Percentiles rank a stretch among this genome's conserved stretches.
These are phyloP conservation scores for Eucalyptus guilfoylei DNA, from an alignment of 345 rosid genomes.

Conservation along the genomic window DNA sequence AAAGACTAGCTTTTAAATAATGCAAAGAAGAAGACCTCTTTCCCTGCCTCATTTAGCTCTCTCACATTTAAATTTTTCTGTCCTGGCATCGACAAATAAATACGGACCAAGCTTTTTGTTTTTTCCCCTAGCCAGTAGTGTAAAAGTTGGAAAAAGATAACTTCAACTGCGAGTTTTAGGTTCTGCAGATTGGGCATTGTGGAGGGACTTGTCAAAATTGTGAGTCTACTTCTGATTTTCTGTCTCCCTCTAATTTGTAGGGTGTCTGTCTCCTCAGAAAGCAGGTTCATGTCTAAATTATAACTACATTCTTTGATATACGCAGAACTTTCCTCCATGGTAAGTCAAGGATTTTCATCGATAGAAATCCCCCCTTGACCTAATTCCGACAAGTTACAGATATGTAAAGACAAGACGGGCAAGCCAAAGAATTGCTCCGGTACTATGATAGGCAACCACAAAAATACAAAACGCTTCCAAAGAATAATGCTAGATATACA, in stretches of 20 bases:
- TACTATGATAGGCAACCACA: not conserved
- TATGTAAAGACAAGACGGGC: not conserved
- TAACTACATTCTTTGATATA: not conserved
- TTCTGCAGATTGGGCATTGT: not conserved
- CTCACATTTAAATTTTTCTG: not conserved
- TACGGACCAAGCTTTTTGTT: not conserved
- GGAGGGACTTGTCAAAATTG: conserved; percentile 1
- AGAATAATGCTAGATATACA: not conserved
- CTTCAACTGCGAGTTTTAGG: conserved; percentile 5
- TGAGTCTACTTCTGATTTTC: conserved; percentile 6
- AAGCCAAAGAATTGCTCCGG: not conserved
- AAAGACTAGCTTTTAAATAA: conserved; percentile 9
- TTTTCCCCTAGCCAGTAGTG: not conserved
- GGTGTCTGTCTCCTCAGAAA: not conserved
- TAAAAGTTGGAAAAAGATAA: not conserved
- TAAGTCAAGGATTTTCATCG: not conserved
- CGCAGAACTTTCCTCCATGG: not conserved
- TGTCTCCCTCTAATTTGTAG: not conserved
- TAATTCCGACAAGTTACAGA: not conserved
- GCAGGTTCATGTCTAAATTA: not conserved
- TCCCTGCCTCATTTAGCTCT: not conserved
- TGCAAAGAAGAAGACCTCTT: conserved; percentile 1
- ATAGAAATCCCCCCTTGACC: not conserved
- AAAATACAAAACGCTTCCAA: not conserved
- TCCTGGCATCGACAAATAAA: not conserved